Base-by-base conservation (phyloP, 805 yeast species). In the Naumovozyma baii region DNA sequence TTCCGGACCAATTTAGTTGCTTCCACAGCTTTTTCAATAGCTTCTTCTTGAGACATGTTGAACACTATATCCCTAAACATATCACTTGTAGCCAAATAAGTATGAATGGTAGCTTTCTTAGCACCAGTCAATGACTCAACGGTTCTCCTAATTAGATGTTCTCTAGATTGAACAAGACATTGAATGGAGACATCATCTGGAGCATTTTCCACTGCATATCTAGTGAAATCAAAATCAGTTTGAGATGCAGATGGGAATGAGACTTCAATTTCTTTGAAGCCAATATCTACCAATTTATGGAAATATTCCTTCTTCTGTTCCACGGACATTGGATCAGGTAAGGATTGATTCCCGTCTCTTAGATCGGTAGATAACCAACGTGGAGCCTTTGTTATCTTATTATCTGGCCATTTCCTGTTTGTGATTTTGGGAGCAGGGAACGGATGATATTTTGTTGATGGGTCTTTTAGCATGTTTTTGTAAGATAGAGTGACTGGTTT, bases 301-400 rank as follows among this genome's bases (percentile, higher is more conserved):
- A 82, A 81, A 62, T 79, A 83, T 39, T 68, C 73, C 54, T 78
- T 78, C 63, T 83, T 83, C 52, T 83, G 88, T n/a, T 67, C 78
- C 33, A 81, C 68, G n/a, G 81, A 69, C 94, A 83, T 83, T 39
- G 92, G 94, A 55, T 83, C 92, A 0, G 92, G 90, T 49, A 83
- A 69, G 4, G 88, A 78, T 64, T 83, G 92, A 61, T 83, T 83
- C 25, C 94, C 94, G 55, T 83, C 94, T 52, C 94, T 72, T 45
- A 83, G 68, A 54, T 83, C 94, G 3, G 94, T 83, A 16, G 88
- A 78, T 35, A 83, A 66, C 92, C 92, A 83, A 49, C 92, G 67
- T 16, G 94, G 94, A 3, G 87, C 73, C 55, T 73, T 73, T 37
- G 64, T 66, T 41, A 83, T 57, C 13, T 70, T 61, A 42, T 69